Evolutionary conservation across 2,329 filamentous ascomycete species (phyloP), one percentile per base, ranked within the genome.

Genomic region (Aureobasidium sp.): DNA sequence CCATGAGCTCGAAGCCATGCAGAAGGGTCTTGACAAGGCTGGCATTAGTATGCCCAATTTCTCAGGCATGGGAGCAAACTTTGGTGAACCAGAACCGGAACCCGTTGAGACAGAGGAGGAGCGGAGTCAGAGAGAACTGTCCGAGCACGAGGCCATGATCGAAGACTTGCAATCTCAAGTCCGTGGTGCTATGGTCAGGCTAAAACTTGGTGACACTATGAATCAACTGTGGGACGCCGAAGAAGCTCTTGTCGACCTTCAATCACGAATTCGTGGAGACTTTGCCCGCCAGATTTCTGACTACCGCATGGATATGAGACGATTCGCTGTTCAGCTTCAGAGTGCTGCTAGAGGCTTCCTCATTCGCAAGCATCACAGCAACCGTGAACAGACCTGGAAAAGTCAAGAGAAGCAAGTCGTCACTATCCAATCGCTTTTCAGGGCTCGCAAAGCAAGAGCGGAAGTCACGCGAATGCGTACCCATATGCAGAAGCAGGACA

Each of bases 21-120:
- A 99, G 71, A 97, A 96, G 72, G 94, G 94, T 51, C 84, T 99
- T 50, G 94, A 99, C 78, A 96, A 94, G 75, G 87, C 96, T 66
- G 95, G 95, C 61, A 84, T 93, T 66, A 95, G 85, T 70, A 97
- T 99, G 91, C 94, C 94, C 42, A 96, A 91, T 78, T 99, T 99
- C 78, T 91, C 91, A 61, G 95, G 92, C 64, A 97, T 99, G 89
- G 93, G 91, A 66, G 93, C 94, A 71, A 97, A 99, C 79, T 91
- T 91, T 41, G 88, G 93, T 6, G 91, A 95, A 69, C 85, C 87
- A 1, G 82, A 91, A 69, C 88, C 88, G 0, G 86, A 89, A 71
- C 82, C 86, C 1, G 79, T 85, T 3, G 94, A 97, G 71, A 91
- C 90, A 0, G 93, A 97, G 68, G 90, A 97, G 70, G 91, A 97